Conservation (phyloP, 2,329 filamentous ascomycete genomes). For the Chaetomiaceae sp. region DNA sequence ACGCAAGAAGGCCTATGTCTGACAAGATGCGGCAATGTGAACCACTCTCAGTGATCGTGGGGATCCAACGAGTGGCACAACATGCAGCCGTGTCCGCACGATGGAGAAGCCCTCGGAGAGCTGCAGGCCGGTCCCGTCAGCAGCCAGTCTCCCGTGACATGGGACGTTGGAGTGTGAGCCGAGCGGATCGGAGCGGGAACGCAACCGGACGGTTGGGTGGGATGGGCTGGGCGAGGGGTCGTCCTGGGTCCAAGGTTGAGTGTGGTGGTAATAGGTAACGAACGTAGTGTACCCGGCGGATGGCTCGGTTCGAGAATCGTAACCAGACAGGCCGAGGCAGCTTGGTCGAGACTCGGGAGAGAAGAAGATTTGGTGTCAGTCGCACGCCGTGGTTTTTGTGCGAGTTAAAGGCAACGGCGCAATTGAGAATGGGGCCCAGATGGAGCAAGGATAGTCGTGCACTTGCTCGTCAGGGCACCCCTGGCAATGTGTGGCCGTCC, state of each 20-base stretch:
- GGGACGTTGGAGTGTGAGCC: slow-evolving; percentile 8
- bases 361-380: slow-evolving; percentile 35
- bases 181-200: slow-evolving; percentile 10
- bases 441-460: slow-evolving; percentile 33
- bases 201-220: slow-evolving; percentile 12
- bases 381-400: slow-evolving; percentile 47
- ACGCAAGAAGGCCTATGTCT: slow-evolving; percentile 38
- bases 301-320: slow-evolving; percentile 10
- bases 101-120: slow-evolving; percentile 37
- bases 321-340: slow-evolving; percentile 8
- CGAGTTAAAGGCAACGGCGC: slow-evolving; percentile 42
- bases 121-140: slow-evolving; percentile 37
- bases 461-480: slow-evolving; percentile 25
- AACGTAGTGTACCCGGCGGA: too few species aligned
- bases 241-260: slow-evolving; percentile 12
- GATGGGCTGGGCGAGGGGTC: slow-evolving; percentile 5
- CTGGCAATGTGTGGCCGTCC: slow-evolving; percentile 23
- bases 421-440: slow-evolving; percentile 40
- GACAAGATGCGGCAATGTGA: slow-evolving; percentile 50
- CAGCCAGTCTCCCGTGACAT: slow-evolving; percentile 19
- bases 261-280: too few species aligned
- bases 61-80: slow-evolving; percentile 41
- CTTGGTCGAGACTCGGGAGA: slow-evolving; percentile 17
- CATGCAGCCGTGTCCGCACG: slow-evolving; percentile 40
- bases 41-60: slow-evolving; percentile 41